Percentiles rank a stretch among this genome's conserved stretches.
Evolutionary conservation across 441 rosid genomes (phyloP).

Genomic region (Corymbia citriodora): DNA sequence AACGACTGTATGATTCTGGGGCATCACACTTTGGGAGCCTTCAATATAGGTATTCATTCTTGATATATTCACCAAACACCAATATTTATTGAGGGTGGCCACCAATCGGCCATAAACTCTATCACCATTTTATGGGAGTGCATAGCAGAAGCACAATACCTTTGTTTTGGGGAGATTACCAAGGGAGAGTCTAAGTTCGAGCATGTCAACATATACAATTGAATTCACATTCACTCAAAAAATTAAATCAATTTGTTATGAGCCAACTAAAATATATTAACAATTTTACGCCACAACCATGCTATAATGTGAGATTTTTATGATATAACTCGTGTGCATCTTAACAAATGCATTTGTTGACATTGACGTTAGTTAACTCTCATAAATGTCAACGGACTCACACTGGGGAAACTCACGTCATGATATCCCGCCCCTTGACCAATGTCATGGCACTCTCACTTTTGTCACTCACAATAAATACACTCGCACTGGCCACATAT

Average conservation of each 20-base stretch:
- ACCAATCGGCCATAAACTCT: not conserved
- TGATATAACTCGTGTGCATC: too few relatives aligned
- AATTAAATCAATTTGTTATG: too few relatives aligned
- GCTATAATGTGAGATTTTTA: too few relatives aligned
- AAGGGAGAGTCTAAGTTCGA: too few relatives aligned
- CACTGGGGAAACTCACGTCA: not conserved
- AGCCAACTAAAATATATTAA: not conserved
- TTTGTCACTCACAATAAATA: not conserved
- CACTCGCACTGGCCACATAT: not conserved
- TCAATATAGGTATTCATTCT: not conserved
- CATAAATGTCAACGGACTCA: not conserved
- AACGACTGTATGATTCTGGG: too few relatives aligned
- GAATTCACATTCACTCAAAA: not conserved
- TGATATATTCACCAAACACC: not conserved
- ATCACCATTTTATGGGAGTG: not conserved
- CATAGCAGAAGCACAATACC: not conserved
- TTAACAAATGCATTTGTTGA: too few relatives aligned
- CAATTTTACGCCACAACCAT: too few relatives aligned
- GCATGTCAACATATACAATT: too few relatives aligned
- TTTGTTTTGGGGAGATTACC: not conserved
- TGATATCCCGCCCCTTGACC: not conserved
- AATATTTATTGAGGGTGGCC: not conserved
- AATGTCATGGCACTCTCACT: not conserved
- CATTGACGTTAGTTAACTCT: too few relatives aligned
- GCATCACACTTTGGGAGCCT: not conserved